Evolutionary conservation across 2,329 filamentous ascomycete genomes (phyloP), one percentile per base, ranked within the genome.

Genomic region (Pseudogymnoascus sp.): DNA sequence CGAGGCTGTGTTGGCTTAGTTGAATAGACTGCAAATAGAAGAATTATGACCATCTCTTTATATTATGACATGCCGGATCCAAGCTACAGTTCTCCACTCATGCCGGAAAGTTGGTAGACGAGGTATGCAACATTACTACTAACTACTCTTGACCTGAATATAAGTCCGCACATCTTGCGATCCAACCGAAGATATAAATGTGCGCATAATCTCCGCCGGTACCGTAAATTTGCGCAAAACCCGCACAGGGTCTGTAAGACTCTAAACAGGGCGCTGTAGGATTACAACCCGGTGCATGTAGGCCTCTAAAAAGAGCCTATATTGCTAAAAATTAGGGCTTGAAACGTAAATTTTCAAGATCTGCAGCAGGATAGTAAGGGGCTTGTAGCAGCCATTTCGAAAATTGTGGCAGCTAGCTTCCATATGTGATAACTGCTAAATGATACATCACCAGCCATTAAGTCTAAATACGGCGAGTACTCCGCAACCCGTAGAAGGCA

Each of bases 21-120:
- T 16, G 49, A 7, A 34, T 56, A 56, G 28, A 56, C 28, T 21
- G 49, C 46, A 34, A 56, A 56, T 56, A 56, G 49, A 56, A 34
- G 49, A 56, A 34, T 56, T 56, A 56, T 56, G 28, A 34, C 28
- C n/a, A 34, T 56, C 49, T 34, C 5, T 56, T 56, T 53, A 53
- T 53, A 31, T 56, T 18, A 56, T 56, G 16, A 21, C n/a, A 34
- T 21, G 2, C 49, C 3, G 2, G n/a, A 21, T 56, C 2, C 5
- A 18, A 38, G 59, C 25, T 18, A 2, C 42, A 56, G 12, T 18
- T 56, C 8, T 16, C 16, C 23, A 14, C 1, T 14, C 12, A 14
- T 31, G 8, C 6, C 4, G 25, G n/a, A 53, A 31, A 31, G n/a
- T 16, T 31, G 4, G 18, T 31, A 31, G 43, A 53, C 43, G 2